Percentiles rank a stretch among this genome's conserved stretches.
These are phyloP conservation scores for Puccinia triticina DNA, from an alignment of 1,284 basidiomycete genomes.

Conservation along the genomic window DNA sequence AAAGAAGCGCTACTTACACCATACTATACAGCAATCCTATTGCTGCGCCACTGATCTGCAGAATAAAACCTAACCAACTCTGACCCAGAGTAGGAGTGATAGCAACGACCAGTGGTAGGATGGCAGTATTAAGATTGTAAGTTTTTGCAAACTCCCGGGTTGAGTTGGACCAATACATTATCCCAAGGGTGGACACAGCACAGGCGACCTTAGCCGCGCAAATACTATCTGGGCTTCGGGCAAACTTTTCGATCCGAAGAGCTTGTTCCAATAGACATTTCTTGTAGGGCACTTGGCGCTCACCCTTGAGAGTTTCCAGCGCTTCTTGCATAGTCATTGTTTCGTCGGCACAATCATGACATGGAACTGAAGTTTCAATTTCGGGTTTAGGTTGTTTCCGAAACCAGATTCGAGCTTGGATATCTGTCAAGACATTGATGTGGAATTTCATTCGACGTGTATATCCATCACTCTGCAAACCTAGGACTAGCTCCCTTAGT, in stretches of 20 bases:
- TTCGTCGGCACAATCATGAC: conserved; percentile 36
- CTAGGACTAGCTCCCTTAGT: conserved; percentile 1
- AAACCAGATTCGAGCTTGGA: not conserved
- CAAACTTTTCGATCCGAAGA: conserved; percentile 55
- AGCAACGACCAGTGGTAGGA: conserved; percentile 60
- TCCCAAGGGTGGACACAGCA: conserved; percentile 58
- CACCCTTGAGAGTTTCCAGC: conserved; percentile 57
- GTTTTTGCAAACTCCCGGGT: conserved; percentile 59
- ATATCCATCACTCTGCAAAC: not conserved
- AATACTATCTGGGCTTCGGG: conserved; percentile 56
- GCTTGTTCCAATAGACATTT: conserved; percentile 55
- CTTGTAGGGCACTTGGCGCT: conserved; percentile 53
- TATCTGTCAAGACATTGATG: conserved; percentile 59
- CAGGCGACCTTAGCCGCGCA: conserved; percentile 60
- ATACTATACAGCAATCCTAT: conserved; percentile 52
- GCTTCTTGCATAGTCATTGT: conserved; percentile 58
- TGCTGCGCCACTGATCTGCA: conserved; percentile 59
- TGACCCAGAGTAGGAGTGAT: conserved; percentile 60
- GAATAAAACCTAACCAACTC: conserved; percentile 59
- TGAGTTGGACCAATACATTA: conserved; percentile 54
- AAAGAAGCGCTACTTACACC: too few species aligned
- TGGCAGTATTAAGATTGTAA: conserved; percentile 58
- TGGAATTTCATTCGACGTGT: conserved; percentile 55
- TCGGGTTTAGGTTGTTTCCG: not conserved
- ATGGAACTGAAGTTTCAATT: not conserved